A percentile compares a stretch with the other conserved stretches of the same genome.
Conservation (phyloP, 495 filamentous ascomycete species). For the Penicillium waksmanii region DNA sequence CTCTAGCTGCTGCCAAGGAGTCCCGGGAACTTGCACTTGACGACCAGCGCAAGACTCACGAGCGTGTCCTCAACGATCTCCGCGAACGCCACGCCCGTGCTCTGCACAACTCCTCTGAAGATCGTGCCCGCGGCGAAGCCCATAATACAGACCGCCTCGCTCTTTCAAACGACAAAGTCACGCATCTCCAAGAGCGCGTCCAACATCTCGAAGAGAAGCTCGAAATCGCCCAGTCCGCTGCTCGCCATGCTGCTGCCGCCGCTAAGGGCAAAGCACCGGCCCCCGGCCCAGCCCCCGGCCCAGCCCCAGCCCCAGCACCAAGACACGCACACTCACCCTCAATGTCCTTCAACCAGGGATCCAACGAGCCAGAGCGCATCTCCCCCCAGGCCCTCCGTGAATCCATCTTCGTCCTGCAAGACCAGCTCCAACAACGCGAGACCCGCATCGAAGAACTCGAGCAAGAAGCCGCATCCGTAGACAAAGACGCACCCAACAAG, state of each 20-base stretch:
- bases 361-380: conserved; percentile 76
- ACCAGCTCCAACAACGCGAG: conserved; percentile 94
- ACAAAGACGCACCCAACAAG: conserved; percentile 75
- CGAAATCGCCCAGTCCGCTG: conserved; percentile 87
- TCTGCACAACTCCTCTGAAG: conserved; percentile 69
- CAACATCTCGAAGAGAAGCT: conserved; percentile 85
- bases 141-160: conserved; percentile 71
- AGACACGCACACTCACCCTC: conserved; percentile 48
- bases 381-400: conserved; percentile 93
- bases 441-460: conserved; percentile 85
- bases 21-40: conserved; percentile 66
- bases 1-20: conserved; percentile 58
- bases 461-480: conserved; percentile 64
- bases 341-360: conserved; percentile 44
- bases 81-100: conserved; percentile 72
- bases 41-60: conserved; percentile 70
- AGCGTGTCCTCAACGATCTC: conserved; percentile 66
- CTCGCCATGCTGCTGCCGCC: conserved; percentile 80
- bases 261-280: conserved; percentile 66
- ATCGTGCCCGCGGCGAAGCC: conserved; percentile 69
- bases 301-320: conserved; percentile 18
- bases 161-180: conserved; percentile 76
- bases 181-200: conserved; percentile 80
- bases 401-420: conserved; percentile 93
- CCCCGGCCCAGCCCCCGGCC: conserved; percentile 21